Base-by-base conservation (phyloP, 306 rosid genomes). In the Quercus wislizeni region DNA sequence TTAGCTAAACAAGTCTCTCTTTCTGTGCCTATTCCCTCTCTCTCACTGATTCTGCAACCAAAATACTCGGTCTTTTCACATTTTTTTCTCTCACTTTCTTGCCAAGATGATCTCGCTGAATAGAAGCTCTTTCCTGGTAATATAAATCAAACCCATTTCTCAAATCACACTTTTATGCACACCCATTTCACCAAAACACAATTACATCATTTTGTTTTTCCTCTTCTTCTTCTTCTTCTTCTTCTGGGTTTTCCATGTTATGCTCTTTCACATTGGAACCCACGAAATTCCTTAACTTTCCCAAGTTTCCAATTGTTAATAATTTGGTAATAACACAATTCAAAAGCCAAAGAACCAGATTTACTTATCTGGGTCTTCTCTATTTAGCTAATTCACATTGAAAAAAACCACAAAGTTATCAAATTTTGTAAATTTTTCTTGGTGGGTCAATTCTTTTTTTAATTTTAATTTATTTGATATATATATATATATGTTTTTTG, bases 71-170 rank as follows among this genome's bases (percentile, higher is more conserved):
- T 65, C 90, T 69, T 56, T 86, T 52, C 74, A 55, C 82, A 81
- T 20, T 82, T 41, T 38, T 41, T 41, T 41, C 46, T 41, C 46
- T 41, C 46, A 41, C 46, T 8, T 41, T 85, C 86, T 31, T 78
- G 61, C 75, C 83, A 80, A 15, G 81, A 88, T 90, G 91, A 76
- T 88, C 76, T 90, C 97, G 57, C 78, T 84, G 41, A 76, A 31
- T n/a, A 75, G 85, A 81, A 75, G 82, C 85, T 70, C 84, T 64
- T 86, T 90, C 64, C 73, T 85, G 97, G 96, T 92, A 88, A 86
- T 19, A 27, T 71, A 28, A 62, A 58, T 35, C 55, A 56, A 71
- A 72, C 79, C 82, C 80, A 63, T 77, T 75, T 77, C 49, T 76
- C 76, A 69, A 67, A 64, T 83, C 79, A 30, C 23, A 3, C 38